These are phyloP conservation scores for Citrus trifoliata DNA, from an alignment of 345 rosid genomes.

Conservation along the genomic window DNA sequence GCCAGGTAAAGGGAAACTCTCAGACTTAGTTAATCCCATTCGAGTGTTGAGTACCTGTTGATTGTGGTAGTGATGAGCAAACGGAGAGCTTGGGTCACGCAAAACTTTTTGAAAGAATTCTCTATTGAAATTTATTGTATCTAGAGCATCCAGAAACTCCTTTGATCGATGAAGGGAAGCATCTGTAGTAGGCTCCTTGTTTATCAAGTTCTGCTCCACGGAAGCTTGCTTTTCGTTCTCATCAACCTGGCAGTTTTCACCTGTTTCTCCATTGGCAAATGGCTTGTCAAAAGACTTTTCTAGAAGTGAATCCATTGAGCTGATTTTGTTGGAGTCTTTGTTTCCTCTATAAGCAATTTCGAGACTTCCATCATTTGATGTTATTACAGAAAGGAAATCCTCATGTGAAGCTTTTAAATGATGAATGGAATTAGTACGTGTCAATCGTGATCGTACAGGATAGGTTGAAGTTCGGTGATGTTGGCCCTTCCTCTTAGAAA, in stretches of 20 bases:
- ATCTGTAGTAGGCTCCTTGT: slow-evolving; percentile 22
- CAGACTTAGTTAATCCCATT: slow-evolving; percentile 33
- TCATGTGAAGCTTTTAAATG: slow-evolving; percentile 23
- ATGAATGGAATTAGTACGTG: slow-evolving; percentile 22
- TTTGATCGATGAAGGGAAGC: slow-evolving; percentile 31
- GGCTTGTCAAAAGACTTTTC: slow-evolving; percentile 28
- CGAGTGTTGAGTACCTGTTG: slow-evolving; percentile 30
- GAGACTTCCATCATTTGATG: slow-evolving; percentile 16
- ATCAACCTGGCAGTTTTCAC: slow-evolving; percentile 26
- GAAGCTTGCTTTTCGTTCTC: slow-evolving; percentile 23
- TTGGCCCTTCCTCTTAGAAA: slow-evolving; percentile 44
- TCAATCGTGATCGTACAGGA: slow-evolving; percentile 33
- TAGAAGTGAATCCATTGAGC: slow-evolving; percentile 22
- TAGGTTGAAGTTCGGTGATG: slow-evolving; percentile 49
- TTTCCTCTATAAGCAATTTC: slow-evolving; percentile 10
- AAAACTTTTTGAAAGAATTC: slow-evolving; percentile 45
- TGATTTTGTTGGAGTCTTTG: slow-evolving; percentile 20
- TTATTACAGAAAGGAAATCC: slow-evolving; percentile 7
- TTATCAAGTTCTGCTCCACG: slow-evolving; percentile 25
- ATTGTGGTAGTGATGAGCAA: slow-evolving; percentile 45
- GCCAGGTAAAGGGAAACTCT: slow-evolving; percentile 43
- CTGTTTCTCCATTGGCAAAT: slow-evolving; percentile 21
- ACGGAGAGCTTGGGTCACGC: slow-evolving; percentile 52
- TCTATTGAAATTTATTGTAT: slow-evolving; percentile 50
- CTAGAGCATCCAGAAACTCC: slow-evolving; percentile 47